Base-by-base conservation (phyloP, 805 yeast species). In the Yamadazyma sp. region DNA sequence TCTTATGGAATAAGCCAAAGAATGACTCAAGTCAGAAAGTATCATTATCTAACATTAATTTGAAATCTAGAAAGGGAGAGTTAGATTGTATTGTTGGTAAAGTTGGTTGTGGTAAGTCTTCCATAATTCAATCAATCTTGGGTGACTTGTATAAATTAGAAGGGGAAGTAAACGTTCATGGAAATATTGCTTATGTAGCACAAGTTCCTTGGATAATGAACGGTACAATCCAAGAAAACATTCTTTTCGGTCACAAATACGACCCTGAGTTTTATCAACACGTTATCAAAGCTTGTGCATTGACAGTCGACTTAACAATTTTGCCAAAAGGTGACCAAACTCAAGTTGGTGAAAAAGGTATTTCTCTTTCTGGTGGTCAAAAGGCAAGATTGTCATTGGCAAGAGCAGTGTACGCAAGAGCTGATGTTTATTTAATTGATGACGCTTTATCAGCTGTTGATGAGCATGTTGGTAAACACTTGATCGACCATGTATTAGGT, bases 191-290 rank as follows among this genome's bases (percentile, higher is more conserved):
- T 0, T 91, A 89, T 57, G 95, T 84, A 27, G 80, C 95, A 2
- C 98, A 89, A 61, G 80, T 84, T 25, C 94, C 98, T 1, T 93
- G 98, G 98, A 88, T 93, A 44, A 83, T 88, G 84, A 93, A 93
- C 55, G 98, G 95, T 23, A 72, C 94, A 3, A 91, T 93, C 4
- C 82, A 77, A 48, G 97, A 93, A 20, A 93, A 93, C 54, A 86
- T 93, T 52, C 58, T 88, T 35, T 93, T 93, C 62, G 98, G 98
- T 14, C 86, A 82, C 53, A 80, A 73, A 48, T 86, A 67, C 55
- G 97, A 93, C 50, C 75, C 82, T 9, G 82, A 71, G 3, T 89
- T 89, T 50, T 93, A 93, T 60, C 75, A 81, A 22, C 73, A 73
- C 46, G 91, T 95, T 0, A 62, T 93, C 15, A 77, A 78, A 33